Evolutionary conservation across 2,329 filamentous ascomycete species (phyloP), one percentile per base, ranked within the genome.

Genomic region (Didymella glomerata): DNA sequence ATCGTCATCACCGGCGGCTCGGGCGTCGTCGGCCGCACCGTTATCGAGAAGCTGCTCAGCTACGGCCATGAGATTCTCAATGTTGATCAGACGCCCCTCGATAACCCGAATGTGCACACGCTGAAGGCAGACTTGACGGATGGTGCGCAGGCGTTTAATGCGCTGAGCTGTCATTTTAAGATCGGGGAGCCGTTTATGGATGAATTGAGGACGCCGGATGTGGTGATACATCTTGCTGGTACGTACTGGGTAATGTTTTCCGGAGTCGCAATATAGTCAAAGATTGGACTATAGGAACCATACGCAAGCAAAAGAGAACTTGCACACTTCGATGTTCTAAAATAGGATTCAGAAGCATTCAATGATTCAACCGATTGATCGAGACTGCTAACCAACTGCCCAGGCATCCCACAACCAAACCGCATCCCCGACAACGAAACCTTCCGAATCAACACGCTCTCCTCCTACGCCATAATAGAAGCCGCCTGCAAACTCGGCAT

Each of bases 401-500:
- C 24, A 72, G 68, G 69, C 44, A 74, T 74, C 62, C 82, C 86
- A 0, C 81, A 85, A 42, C 85, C 86, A 57, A 83, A 88, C 81
- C 78, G 87, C 8, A 82, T 87, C 0, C 85, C 86, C 0, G 86
- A 88, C 68, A 84, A 82, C 50, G 84, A 87, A 66, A 82, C 80
- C 24, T 88, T 86, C 74, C 78, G 79, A 28, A 69, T 73, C 48
- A 74, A 74, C 54, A 72, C 63, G 13, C 63, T 73, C 48, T 56
- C 63, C 40, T 67, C 68, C 2, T 87, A 87, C 71, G 88, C 88
- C 66, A 79, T 88, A 24, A 80, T 88, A 62, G 86, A 88, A 75
- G 83, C 85, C 0, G 85, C 85, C 0, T 85, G 80, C 64, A 86
- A 87, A 63, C 76, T 88, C 1, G 84, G 85, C 16, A 82, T 88